Evolutionary conservation across 2,329 filamentous ascomycete genomes (phyloP), one percentile per base, ranked within the genome.

Genomic region (Cladobotryum mycophilum): DNA sequence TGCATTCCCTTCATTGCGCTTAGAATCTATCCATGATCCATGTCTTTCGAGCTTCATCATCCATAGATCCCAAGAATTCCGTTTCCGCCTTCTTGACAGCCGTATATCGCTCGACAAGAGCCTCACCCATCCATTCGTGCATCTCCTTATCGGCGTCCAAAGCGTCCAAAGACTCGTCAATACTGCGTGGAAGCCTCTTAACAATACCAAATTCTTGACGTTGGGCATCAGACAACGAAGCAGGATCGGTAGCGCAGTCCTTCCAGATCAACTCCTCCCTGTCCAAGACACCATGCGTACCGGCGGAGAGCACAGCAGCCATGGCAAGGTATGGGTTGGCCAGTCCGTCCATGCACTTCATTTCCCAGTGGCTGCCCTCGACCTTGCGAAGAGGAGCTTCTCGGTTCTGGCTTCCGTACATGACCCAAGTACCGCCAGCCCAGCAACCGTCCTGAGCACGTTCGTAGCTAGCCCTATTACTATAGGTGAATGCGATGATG

Each of bases 361-460:
- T 59, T 67, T 95, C 89, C 85, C 88, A 95, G 61, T 89, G 84
- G 17, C 80, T 82, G 2, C 66, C 70, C 3, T 72, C 70, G 44
- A 89, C 78, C 63, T 85, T 84, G 12, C 88, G 79, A 9, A 95
- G 71, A 1, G 88, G 85, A 4, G 81, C 75, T 70, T 92, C 87
- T 15, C 86, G 81, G 65, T 93, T 93, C 67, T 93, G 84, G 4
- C 82, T 86, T 12, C 89, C 89, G 88, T 88, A 95, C 0, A 84
- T 72, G 0, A 91, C 79, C 83, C 85, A 91, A 7, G 82, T 79
- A 0, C 87, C 87, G n/a, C 87, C 87, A 0, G 86, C 79, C 88
- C 88, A 93, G 52, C 72, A 73, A n/a, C 87, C 79, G 48, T 89
- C 83, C 1, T 70, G 67, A 11, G 88, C 75, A 4, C 88, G 79